phyloP scores from a whole-genome alignment of 345 rosid species.

The Ceriops tagal region DNA sequence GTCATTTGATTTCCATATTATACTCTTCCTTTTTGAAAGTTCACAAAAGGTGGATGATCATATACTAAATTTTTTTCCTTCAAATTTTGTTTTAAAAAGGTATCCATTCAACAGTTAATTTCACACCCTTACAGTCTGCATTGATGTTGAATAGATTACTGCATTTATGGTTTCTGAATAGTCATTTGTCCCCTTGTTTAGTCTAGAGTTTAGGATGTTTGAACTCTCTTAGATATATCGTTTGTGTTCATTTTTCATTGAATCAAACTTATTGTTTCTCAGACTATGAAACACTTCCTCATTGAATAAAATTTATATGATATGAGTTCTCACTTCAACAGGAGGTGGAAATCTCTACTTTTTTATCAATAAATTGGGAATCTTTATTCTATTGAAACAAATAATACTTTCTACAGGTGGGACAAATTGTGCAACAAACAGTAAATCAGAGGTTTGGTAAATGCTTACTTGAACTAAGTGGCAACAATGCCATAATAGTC shows the following conservation, averaged over 20 bases:
- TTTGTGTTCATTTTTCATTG: too few species aligned
- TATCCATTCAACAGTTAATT: neutral
- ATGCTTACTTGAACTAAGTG: constrained; percentile 89
- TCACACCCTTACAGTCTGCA: neutral
- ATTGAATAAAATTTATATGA: too few species aligned
- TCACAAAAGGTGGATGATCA: neutral
- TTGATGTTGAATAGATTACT: neutral
- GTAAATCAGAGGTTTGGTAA: constrained; percentile 84
- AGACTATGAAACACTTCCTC: too few species aligned
- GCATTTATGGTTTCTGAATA: neutral
- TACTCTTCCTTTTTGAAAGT: neutral
- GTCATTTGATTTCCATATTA: neutral
- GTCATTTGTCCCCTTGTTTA: neutral
- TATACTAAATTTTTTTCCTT: neutral
- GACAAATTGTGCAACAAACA: constrained; percentile 68
- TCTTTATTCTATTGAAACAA: neutral
- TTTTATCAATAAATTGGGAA: neutral
- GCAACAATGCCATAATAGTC: constrained; percentile 90
- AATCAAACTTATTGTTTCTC: too few species aligned
- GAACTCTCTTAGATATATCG: neutral
- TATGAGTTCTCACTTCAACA: neutral
- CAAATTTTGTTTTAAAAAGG: neutral
- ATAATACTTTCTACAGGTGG: constrained; percentile 49
- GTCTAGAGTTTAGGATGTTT: neutral
- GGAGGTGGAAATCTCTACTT: neutral